phyloP scores from a whole-genome alignment of 78 protist species.

The Dictyostelium purpureum region DNA sequence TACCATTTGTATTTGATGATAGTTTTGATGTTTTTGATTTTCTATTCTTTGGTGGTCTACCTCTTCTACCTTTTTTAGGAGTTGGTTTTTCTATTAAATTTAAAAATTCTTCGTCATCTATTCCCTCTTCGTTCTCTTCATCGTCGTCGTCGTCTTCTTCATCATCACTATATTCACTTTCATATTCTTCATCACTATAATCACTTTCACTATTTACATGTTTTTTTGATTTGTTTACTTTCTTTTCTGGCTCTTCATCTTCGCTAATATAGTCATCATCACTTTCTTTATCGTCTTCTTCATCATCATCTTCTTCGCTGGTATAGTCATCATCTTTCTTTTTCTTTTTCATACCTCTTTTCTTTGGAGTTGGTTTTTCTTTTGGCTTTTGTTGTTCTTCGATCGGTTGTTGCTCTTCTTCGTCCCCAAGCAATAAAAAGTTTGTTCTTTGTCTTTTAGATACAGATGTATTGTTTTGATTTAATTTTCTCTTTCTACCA shows the following conservation, averaged over 20 bases:
- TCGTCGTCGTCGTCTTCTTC: background rate
- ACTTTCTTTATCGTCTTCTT: background rate
- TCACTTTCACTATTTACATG: background rate
- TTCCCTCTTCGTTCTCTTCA: background rate
- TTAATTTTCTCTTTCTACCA: background rate
- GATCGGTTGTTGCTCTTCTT: background rate
- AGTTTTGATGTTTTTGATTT: background rate
- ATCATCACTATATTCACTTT: background rate
- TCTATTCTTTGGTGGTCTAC: background rate
- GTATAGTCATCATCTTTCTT: background rate
- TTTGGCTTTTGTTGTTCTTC: background rate
- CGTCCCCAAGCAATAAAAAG: background rate
- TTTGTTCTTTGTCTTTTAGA: background rate
- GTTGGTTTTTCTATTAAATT: background rate
- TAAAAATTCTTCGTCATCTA: conserved; percentile 6
- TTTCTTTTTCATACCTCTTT: background rate
- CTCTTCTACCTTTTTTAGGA: background rate
- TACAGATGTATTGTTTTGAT: background rate
- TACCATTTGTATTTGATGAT: background rate
- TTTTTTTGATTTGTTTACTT: background rate
- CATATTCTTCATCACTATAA: background rate
- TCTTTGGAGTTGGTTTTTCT: background rate
- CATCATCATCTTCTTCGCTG: background rate
- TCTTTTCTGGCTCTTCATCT: background rate
- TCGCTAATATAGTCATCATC: background rate